Evolutionary conservation across 129 eudicot genomes (phyloP), one percentile per base, ranked within the genome.

Genomic region (Rutidosis leptorrhynchoides): DNA sequence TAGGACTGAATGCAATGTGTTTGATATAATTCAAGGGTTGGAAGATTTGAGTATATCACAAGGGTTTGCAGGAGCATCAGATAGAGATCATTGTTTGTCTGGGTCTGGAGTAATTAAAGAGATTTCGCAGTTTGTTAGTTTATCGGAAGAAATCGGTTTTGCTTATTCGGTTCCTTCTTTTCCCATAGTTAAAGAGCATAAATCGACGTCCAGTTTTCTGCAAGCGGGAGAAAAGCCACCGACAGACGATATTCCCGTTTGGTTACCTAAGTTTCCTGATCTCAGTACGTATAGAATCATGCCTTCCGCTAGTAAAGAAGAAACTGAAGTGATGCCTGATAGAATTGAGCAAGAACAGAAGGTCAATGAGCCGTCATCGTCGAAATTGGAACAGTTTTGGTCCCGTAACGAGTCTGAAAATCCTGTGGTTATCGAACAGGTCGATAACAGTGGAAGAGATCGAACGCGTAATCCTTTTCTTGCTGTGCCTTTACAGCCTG

Each of bases 31-130:
- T 69, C 94, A 77, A 67, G 98, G 94, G 52, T 75, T 91, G 78
- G 96, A 91, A 51, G 96, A 85, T 81, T 75, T 87, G 82, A 83
- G 92, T 28, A 54, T 75, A 21, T 64, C 74, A 12, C 87, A 84
- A 58, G 97, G 97, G 40, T 87, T 87, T 84, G 72, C 71, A 7
- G 84, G 95, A 82, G 93, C 86, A 74, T 87, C 97, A 2, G 95
- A 87, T 28, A 79, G 74, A 72, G 76, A 78, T 70, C 85, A 60
- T 51, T 69, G 90, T 57, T 73, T 81, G 45, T 59, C 68, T 6
- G 82, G 65, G 11, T 91, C 96, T 0, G 96, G 98, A 10, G 75
- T 65, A 19, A 73, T 85, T 49, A 73, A 62, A 84, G 96, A 88
- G 55, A 58, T 85, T 56, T 52, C 69, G 0, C 78, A 80, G 70